These are phyloP conservation scores for Fraxinus anomala DNA, from an alignment of 257 asterid species.

Conservation along the genomic window DNA sequence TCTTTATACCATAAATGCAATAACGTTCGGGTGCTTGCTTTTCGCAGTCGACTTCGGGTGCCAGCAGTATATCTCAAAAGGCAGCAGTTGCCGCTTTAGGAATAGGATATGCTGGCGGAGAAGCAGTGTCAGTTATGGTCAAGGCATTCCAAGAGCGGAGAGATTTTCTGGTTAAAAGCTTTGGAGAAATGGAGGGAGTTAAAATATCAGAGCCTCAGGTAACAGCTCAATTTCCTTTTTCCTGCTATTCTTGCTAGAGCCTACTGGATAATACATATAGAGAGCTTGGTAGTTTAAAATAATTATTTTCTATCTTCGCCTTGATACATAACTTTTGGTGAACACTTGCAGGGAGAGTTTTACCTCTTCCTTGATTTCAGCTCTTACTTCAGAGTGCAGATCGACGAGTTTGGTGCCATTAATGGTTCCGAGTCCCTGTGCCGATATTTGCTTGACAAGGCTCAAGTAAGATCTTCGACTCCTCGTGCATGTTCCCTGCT, in stretches of 20 bases:
- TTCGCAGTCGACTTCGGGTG: slow-evolving; percentile 87
- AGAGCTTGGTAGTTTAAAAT: not conserved
- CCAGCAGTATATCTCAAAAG: slow-evolving; percentile 93
- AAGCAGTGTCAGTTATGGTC: slow-evolving; percentile 74
- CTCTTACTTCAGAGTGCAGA: slow-evolving; percentile 62
- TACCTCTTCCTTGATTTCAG: slow-evolving; percentile 93
- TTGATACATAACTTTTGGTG: slow-evolving; percentile 16
- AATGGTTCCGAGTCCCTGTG: slow-evolving; percentile 80
- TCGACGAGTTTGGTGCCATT: slow-evolving; percentile 70
- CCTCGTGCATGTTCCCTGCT: not conserved
- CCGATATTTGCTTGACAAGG: slow-evolving; percentile 81
- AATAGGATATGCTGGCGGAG: slow-evolving; percentile 96
- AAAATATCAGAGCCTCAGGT: slow-evolving; percentile 92
- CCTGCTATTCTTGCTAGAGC: not conserved
- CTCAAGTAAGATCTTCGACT: slow-evolving; percentile 57
- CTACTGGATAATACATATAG: slow-evolving; percentile 3
- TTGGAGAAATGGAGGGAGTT: slow-evolving; percentile 71
- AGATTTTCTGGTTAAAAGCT: slow-evolving; percentile 78
- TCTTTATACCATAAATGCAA: not conserved
- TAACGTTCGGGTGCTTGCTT: not conserved
- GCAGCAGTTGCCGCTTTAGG: slow-evolving; percentile 93
- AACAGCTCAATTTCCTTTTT: slow-evolving; percentile 22
- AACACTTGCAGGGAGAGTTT: slow-evolving; percentile 77
- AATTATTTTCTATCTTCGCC: not conserved
- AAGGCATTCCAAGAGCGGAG: slow-evolving; percentile 91